Evolutionary conservation across 1,139 yeast genomes (phyloP), one percentile per base, ranked within the genome.

Genomic region (Geotrichum candidum): DNA sequence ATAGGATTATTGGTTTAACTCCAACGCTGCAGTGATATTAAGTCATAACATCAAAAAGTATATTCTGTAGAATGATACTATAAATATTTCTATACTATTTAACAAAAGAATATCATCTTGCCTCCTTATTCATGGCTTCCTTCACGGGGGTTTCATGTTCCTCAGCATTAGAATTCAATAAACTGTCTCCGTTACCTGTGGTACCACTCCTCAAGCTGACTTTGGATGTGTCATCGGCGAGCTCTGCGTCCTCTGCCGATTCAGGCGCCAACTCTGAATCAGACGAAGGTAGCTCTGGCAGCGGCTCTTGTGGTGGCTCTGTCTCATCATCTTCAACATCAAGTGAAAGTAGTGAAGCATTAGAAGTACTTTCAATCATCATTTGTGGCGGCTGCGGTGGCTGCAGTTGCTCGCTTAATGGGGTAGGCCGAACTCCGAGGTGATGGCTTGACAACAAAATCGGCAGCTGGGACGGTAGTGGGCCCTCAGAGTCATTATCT

Each of bases 381-480:
- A 35, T 18, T 9, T 48, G 29, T 29, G 53, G 29, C 9, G 58
- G 18, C 41, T 48, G 53, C 9, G 53, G 50, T 11, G 31, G 31
- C 23, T 56, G 50, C n/a, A 38, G 31, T 7, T 31, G 38, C 54
- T 59, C 56, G 25, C 31, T 35, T 6, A 45, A 29, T 13, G 41
- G 46, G 18, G 29, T 25, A 18, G 59, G 50, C 15, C 48, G 50
- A 15, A 55, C 53, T 5, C 62, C 62, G n/a, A 60, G 25, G 38
- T 56, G 62, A 53, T 60, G 62, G 10, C 35, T 33, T 5, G 45
- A 25, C 29, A 27, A 22, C n/a, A 48, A 11, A 13, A 50, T n/a
- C 4, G 57, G 54, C 22, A 60, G 38, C 51, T 60, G 62, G 2
- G 59, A 55, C 13, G 62, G 62, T 1, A 59, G 41, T 2, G 57